Evolutionary conservation across 306 rosid genomes (phyloP).

Genomic region (Cucurbita moschata): DNA sequence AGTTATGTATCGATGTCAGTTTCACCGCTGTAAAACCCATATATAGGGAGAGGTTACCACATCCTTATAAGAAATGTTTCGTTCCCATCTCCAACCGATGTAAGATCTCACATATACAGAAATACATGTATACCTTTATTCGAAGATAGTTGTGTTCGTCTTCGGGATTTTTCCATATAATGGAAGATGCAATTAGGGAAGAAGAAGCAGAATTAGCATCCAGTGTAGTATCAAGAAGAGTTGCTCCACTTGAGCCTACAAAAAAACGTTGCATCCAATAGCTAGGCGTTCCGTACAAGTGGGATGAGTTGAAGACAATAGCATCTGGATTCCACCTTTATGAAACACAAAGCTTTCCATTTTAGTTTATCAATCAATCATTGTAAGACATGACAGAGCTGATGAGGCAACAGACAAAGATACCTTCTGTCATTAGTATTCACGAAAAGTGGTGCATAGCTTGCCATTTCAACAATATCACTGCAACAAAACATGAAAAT

Average conservation of each 20-base stretch:
- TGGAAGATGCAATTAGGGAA: slow-evolving; percentile 50
- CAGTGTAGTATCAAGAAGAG: slow-evolving; percentile 43
- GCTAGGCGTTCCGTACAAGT: slow-evolving; percentile 80
- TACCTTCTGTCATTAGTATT: slow-evolving; percentile 67
- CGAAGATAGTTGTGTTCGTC: slow-evolving; percentile 22
- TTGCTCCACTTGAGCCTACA: slow-evolving; percentile 67
- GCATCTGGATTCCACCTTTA: slow-evolving; percentile 90
- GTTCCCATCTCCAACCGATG: too few relatives aligned
- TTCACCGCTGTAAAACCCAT: too few relatives aligned
- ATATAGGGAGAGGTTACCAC: too few relatives aligned
- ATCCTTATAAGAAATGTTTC: too few relatives aligned
- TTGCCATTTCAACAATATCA: slow-evolving; percentile 58
- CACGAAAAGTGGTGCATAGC: slow-evolving; percentile 97
- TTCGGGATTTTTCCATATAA: slow-evolving; percentile 26
- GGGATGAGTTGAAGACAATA: slow-evolving; percentile 70
- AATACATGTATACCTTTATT: slow-evolving; percentile 39
- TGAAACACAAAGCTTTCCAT: background rate
- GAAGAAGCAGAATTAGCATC: slow-evolving; percentile 17
- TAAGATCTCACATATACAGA: background rate
- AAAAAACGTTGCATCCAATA: slow-evolving; percentile 77
- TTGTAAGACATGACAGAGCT: background rate
- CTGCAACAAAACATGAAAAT: slow-evolving; percentile 25
- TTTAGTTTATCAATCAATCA: slow-evolving; percentile 8
- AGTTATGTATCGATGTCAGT: too few relatives aligned
- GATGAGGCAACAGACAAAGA: background rate